These are phyloP conservation scores for Karstenula rhodostoma DNA, from an alignment of 2,329 filamentous ascomycete species.

Conservation along the genomic window DNA sequence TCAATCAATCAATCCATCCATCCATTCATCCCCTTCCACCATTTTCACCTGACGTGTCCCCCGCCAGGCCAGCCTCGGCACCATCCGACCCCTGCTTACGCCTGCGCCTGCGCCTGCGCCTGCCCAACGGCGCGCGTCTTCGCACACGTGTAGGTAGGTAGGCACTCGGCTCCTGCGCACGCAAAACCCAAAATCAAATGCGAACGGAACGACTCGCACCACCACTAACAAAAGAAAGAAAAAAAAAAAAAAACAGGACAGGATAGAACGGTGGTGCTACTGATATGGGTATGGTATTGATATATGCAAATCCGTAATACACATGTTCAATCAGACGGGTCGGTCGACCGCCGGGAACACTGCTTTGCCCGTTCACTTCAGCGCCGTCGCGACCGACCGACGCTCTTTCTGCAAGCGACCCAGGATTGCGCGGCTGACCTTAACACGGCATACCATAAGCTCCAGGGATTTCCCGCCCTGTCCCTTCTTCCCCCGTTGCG, in stretches of 20 bases:
- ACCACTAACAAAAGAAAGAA: background rate
- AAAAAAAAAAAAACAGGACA: too few relatives aligned
- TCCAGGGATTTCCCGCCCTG: background rate
- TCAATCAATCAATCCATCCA: too few relatives aligned
- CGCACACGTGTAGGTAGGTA: background rate
- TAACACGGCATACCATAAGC: background rate
- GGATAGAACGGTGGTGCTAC: too few relatives aligned
- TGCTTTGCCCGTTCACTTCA: background rate
- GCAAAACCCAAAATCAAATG: too few relatives aligned
- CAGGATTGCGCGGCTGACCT: constrained; percentile 8
- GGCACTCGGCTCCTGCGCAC: too few relatives aligned
- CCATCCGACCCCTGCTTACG: background rate
- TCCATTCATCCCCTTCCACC: background rate
- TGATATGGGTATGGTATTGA: constrained; percentile 3
- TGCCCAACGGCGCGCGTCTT: background rate
- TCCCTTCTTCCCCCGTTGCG: background rate
- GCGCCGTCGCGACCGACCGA: background rate
- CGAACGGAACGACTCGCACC: background rate
- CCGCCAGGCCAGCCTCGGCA: background rate
- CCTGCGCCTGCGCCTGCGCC: background rate
- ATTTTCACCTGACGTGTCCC: background rate
- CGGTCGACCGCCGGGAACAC: background rate
- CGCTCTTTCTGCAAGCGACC: background rate
- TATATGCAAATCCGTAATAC: background rate
- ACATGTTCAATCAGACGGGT: background rate